Conservation (phyloP, 805 yeast species). For the Ogataea henricii region DNA sequence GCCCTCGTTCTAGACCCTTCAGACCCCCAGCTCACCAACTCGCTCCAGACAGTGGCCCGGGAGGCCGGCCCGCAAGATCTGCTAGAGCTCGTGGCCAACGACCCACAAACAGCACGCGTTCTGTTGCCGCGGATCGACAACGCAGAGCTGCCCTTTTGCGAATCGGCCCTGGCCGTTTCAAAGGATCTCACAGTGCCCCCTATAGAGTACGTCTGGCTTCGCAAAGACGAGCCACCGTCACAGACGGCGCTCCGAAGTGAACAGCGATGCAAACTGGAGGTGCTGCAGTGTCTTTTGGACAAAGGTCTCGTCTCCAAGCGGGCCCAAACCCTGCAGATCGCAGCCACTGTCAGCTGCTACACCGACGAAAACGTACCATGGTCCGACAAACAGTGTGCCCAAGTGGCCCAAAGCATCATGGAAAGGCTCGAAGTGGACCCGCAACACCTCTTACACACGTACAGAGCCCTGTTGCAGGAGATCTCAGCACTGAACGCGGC, state of each 20-base stretch:
- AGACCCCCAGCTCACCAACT: neutral
- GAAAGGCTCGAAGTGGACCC: neutral
- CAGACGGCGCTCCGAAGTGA: constrained; percentile 9
- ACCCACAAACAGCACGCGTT: neutral
- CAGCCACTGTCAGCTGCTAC: constrained; percentile 3
- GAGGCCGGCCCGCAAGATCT: constrained; percentile 2
- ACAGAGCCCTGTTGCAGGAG: constrained; percentile 2
- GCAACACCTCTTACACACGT: neutral
- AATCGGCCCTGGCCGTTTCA: neutral
- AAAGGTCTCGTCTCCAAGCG: neutral
- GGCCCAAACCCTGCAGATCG: neutral
- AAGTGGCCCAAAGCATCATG: neutral
- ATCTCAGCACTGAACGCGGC: constrained; percentile 6
- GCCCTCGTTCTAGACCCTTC: neutral
- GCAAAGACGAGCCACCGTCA: constrained; percentile 8
- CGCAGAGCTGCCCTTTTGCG: neutral
- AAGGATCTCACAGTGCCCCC: constrained; percentile 7
- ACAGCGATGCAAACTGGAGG: constrained; percentile 2
- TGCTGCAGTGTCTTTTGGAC: neutral
- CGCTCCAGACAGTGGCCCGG: neutral
- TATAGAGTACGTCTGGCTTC: constrained; percentile 15
- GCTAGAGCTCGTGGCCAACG: neutral
- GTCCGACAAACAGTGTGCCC: constrained; percentile 4
- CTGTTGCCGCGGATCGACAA: neutral
- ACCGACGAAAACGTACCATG: constrained; percentile 10